Evolutionary conservation across 164 flowering plant genomes (phyloP).

Genomic region (Aristolochia contorta): DNA sequence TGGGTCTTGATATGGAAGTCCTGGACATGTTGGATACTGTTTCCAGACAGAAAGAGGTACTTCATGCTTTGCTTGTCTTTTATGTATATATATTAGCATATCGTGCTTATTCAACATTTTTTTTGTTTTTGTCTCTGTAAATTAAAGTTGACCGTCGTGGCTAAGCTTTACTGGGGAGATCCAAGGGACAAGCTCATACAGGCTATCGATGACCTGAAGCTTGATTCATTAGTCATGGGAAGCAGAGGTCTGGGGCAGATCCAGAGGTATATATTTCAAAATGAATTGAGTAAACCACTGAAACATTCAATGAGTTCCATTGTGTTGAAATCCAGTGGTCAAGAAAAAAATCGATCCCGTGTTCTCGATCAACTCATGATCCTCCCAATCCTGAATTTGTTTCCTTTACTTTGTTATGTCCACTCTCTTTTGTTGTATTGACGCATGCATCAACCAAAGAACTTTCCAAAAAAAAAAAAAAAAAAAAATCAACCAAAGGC

Average conservation of each 20-base stretch:
- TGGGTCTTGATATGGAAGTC: conserved; percentile 37
- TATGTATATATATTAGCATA: too few species aligned
- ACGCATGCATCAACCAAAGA: too few species aligned
- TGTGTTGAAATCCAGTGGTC: not conserved
- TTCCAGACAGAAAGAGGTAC: conserved; percentile 41
- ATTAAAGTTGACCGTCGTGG: conserved; percentile 33
- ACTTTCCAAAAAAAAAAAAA: too few species aligned
- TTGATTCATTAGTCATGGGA: conserved; percentile 55
- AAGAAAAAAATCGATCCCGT: not conserved
- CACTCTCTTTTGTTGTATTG: not conserved
- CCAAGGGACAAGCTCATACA: conserved; percentile 50
- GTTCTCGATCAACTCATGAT: not conserved
- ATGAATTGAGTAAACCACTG: not conserved
- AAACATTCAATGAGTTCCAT: not conserved
- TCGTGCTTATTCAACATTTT: not conserved
- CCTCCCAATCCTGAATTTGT: not conserved
- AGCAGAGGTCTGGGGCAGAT: conserved; percentile 60
- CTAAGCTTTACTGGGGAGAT: conserved; percentile 76
- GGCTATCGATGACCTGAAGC: conserved; percentile 35
- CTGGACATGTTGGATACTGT: conserved; percentile 49
- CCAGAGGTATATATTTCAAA: conserved; percentile 26
- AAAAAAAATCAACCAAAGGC: too few species aligned
- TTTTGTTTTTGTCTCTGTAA: not conserved
- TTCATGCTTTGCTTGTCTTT: not conserved
- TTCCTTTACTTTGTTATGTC: not conserved